Percentiles rank a stretch among this genome's conserved stretches.
Conservation (phyloP, 208 protist species). For the Naegleria fowleri region DNA sequence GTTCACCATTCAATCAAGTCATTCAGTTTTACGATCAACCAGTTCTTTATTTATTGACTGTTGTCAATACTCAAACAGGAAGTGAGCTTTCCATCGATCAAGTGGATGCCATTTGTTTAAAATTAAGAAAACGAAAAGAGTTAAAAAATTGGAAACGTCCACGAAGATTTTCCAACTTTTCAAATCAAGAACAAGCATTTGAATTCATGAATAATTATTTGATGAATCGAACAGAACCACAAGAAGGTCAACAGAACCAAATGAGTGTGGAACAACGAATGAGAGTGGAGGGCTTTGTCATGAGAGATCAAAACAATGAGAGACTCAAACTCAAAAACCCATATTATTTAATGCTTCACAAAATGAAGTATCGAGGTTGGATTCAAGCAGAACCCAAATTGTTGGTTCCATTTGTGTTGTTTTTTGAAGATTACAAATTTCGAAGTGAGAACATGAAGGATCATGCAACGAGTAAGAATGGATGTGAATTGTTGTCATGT, state of each 20-base stretch:
- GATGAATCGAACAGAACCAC: background rate
- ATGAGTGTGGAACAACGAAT: background rate
- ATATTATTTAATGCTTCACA: background rate
- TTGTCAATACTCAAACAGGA: background rate
- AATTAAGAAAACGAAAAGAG: background rate
- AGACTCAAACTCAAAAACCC: background rate
- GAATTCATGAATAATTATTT: background rate
- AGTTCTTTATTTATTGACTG: background rate
- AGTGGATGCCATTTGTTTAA: background rate
- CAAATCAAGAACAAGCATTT: background rate
- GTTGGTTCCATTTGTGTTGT: background rate
- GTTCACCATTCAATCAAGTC: background rate
- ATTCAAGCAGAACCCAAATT: background rate
- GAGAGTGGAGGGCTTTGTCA: background rate
- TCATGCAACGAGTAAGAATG: too few species aligned
- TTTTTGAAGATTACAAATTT: background rate
- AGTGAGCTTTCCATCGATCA: background rate
- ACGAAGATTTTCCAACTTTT: background rate
- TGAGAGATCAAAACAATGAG: background rate
- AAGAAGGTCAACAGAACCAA: too few species aligned
- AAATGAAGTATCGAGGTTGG: background rate
- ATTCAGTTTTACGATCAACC: background rate
- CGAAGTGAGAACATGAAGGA: too few species aligned
- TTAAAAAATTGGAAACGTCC: background rate
- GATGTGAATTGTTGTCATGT: too few species aligned